A percentile compares a stretch with the other conserved stretches of the same genome.
These are phyloP conservation scores for Aspergillus floridensis DNA, from an alignment of 2,329 filamentous ascomycete species.

Conservation along the genomic window DNA sequence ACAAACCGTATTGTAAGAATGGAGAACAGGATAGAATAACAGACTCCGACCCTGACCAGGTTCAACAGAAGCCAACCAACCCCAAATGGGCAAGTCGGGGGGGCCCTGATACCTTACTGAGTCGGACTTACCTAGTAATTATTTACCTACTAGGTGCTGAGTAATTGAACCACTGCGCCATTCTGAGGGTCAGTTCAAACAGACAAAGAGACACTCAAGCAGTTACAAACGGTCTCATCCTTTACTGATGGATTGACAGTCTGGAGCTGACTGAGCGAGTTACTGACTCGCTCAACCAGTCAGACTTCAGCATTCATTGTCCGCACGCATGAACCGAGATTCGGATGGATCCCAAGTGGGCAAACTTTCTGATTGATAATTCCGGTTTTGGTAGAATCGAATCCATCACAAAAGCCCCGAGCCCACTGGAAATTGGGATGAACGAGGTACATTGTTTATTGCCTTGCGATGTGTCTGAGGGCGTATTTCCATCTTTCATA, in stretches of 20 bases:
- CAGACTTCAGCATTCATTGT: neutral
- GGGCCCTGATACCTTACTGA: no score
- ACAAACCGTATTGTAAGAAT: neutral
- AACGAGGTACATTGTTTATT: neutral
- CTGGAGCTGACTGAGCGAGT: neutral
- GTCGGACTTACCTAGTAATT: no score
- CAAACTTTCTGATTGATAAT: slow-evolving; percentile 14
- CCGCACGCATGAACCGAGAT: neutral
- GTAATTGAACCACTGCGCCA: no score
- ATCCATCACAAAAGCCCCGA: neutral
- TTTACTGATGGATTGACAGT: no score
- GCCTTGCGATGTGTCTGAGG: neutral
- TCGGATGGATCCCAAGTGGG: neutral
- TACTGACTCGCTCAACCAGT: neutral
- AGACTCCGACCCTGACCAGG: neutral
- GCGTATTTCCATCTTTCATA: no score
- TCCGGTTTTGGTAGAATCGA: neutral
- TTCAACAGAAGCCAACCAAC: neutral
- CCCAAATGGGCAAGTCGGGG: neutral
- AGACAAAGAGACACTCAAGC: no score
- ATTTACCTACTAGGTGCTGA: no score
- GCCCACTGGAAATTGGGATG: neutral
- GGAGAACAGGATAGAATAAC: neutral
- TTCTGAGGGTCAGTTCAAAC: no score
- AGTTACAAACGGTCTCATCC: no score